Conservation (phyloP, 129 eudicot genomes). For the Tagetes erecta region DNA sequence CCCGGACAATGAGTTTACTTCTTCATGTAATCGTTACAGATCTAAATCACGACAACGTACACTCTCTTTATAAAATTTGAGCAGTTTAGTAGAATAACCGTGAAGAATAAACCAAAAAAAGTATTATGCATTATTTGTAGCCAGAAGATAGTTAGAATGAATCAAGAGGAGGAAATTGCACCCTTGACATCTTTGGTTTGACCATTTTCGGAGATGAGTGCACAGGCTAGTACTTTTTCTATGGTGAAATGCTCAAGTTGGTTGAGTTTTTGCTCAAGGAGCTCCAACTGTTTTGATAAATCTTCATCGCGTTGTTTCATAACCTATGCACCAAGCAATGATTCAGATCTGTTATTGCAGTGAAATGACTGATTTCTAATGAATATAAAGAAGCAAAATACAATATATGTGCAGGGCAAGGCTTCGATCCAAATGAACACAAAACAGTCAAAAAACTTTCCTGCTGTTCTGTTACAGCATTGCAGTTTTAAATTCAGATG, state of each 20-base stretch:
- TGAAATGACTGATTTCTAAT: background rate
- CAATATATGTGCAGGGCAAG: background rate
- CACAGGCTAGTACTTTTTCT: slow-evolving; percentile 39
- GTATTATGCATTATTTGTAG: slow-evolving; percentile 32
- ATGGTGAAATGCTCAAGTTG: slow-evolving; percentile 57
- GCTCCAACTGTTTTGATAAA: slow-evolving; percentile 60
- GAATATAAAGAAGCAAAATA: background rate
- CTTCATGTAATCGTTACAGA: background rate
- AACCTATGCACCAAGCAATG: slow-evolving; percentile 37
- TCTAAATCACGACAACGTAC: slow-evolving; percentile 4
- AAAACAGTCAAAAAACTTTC: background rate
- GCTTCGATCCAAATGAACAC: background rate
- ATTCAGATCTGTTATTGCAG: background rate
- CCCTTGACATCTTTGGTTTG: slow-evolving; percentile 43
- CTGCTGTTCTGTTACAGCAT: background rate
- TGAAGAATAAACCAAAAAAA: slow-evolving; percentile 4
- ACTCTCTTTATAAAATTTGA: background rate
- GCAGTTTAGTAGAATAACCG: slow-evolving; percentile 4
- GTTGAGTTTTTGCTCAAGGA: slow-evolving; percentile 49
- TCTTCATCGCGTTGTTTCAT: slow-evolving; percentile 64
- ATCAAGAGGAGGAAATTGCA: slow-evolving; percentile 36
- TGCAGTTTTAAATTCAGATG: background rate
- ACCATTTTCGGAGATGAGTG: slow-evolving; percentile 20
- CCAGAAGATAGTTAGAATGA: slow-evolving; percentile 21
- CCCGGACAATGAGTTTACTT: background rate